Conservation (phyloP, 371 early-diverging fungal species). For the Dipsacomyces acuminosporus region DNA sequence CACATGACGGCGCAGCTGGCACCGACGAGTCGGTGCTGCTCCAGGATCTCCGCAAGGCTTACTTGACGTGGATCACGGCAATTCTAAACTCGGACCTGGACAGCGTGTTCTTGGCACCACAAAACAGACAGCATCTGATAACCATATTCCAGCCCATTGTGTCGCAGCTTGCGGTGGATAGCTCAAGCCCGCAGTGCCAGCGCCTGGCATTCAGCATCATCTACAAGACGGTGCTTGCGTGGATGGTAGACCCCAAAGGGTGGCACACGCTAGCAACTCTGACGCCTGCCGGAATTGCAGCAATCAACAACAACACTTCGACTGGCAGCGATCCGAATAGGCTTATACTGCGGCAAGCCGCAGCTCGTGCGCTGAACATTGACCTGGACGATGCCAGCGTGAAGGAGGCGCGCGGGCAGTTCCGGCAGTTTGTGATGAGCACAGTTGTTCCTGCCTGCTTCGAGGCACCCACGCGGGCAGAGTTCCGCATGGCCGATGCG, state of each 20-base stretch:
- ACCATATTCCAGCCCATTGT: conserved; percentile 74
- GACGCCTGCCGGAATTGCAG: conserved; percentile 32
- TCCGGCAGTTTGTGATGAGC: conserved; percentile 76
- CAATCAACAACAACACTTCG: conserved; percentile 17
- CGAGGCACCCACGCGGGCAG: conserved; percentile 70
- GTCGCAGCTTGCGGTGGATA: conserved; percentile 66
- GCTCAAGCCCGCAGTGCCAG: conserved; percentile 65
- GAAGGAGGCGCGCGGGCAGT: conserved; percentile 43
- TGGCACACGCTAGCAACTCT: conserved; percentile 42
- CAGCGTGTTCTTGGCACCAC: conserved; percentile 67
- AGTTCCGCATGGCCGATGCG: conserved; percentile 76
- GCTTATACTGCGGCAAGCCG: conserved; percentile 29
- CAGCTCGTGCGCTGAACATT: conserved; percentile 45
- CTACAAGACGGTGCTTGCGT: conserved; percentile 70
- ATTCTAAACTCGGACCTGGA: conserved; percentile 79
- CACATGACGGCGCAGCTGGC: conserved; percentile 57
- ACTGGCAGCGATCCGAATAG: conserved; percentile 8
- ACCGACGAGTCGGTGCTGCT: conserved; percentile 82
- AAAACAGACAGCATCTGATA: conserved; percentile 69
- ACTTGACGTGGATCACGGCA: conserved; percentile 74
- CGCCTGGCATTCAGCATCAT: conserved; percentile 81
- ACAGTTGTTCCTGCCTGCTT: conserved; percentile 74
- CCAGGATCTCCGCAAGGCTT: conserved; percentile 73
- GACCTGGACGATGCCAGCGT: conserved; percentile 11
- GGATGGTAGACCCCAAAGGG: conserved; percentile 55